These are phyloP conservation scores for Ricinus communis DNA, from an alignment of 345 rosid genomes.

Conservation along the genomic window DNA sequence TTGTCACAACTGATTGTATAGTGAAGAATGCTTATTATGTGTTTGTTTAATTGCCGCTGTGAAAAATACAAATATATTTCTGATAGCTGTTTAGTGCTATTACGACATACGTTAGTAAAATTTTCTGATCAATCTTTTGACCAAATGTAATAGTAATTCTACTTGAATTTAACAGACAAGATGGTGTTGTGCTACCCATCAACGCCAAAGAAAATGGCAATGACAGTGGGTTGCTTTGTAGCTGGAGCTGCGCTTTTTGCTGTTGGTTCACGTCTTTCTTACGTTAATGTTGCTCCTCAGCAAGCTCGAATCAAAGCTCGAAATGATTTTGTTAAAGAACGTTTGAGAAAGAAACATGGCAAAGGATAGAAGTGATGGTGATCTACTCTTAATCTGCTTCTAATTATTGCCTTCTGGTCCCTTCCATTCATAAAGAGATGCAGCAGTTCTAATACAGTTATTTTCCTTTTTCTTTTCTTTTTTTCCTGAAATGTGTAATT, in stretches of 20 bases:
- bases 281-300: conserved; percentile 61
- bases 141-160: no score
- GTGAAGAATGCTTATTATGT: neutral
- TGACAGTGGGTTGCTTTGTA: conserved; percentile 55
- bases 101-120: no score
- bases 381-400: no score
- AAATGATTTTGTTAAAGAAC: conserved; percentile 59
- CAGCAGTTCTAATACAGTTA: no score
- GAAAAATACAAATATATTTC: neutral
- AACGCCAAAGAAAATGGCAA: conserved; percentile 59
- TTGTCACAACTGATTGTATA: no score
- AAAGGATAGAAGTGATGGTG: neutral
- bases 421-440: no score
- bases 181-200: conserved; percentile 70
- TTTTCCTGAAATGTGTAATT: no score
- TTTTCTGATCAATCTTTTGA: no score
- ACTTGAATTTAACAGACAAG: neutral
- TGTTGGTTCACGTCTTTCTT: conserved; percentile 48
- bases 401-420: no score
- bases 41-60: conserved; percentile 8
- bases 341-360: conserved; percentile 60
- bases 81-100: no score
- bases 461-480: no score
- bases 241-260: conserved; percentile 58
- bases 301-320: conserved; percentile 85